Evolutionary conservation across 192 early-diverging fungal genomes (phyloP).

Genomic region (Mortierella alpina): DNA sequence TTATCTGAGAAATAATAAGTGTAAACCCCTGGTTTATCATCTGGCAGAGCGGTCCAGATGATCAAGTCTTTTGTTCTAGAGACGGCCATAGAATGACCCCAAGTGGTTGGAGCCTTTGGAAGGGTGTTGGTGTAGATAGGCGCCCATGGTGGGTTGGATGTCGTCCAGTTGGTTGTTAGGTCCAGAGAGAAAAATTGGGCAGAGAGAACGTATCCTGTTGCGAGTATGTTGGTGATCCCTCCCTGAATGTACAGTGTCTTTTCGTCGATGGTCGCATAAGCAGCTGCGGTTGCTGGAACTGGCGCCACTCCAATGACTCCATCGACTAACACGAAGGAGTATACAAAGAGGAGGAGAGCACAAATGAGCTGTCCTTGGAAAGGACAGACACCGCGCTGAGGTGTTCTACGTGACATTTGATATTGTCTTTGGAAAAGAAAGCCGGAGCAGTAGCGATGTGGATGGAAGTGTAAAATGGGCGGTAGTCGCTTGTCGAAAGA

Average conservation of each 20-base stretch:
- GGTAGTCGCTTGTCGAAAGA: too few species aligned
- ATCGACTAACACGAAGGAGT: too few species aligned
- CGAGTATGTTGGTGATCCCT: neutral
- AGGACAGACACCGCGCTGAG: too few species aligned
- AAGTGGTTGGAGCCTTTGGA: neutral
- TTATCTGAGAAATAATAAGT: neutral
- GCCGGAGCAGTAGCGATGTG: too few species aligned
- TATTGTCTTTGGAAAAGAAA: too few species aligned
- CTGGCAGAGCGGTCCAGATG: neutral
- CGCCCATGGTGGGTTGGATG: slow-evolving; percentile 1
- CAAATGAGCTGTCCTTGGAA: too few species aligned
- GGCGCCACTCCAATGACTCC: neutral
- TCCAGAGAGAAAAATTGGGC: slow-evolving; percentile 4
- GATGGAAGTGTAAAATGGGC: too few species aligned
- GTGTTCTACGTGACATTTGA: too few species aligned
- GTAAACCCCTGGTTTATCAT: neutral
- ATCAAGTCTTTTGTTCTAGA: neutral
- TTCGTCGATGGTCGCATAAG: neutral
- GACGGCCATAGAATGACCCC: neutral
- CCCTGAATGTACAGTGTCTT: neutral
- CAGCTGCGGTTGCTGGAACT: neutral
- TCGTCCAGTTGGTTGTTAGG: neutral
- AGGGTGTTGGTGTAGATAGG: neutral
- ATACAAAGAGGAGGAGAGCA: too few species aligned
- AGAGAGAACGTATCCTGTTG: neutral